These are phyloP conservation scores for Cyclostephanos invisitatus DNA, from an alignment of 108 stramenopile genomes.

Conservation along the genomic window DNA sequence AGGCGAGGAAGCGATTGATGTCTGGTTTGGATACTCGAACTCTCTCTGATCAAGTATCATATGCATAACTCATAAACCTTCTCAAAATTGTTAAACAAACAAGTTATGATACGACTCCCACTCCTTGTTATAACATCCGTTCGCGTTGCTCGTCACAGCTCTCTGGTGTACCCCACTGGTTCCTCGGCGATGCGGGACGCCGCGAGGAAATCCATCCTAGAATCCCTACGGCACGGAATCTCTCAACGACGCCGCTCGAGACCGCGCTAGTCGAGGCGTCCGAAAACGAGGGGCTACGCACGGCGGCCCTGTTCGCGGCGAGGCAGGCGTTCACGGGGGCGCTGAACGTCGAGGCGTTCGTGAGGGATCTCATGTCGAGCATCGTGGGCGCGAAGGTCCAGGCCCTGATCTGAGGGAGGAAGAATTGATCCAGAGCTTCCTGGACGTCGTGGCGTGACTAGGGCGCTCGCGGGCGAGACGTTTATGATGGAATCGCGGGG, in stretches of 20 bases:
- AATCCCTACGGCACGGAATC: conserved; percentile 22
- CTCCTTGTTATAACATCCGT: too few species aligned
- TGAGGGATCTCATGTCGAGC: conserved; percentile 29
- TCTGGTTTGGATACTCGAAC: too few species aligned
- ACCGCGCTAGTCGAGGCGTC: conserved; percentile 23
- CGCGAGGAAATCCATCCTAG: conserved; percentile 22
- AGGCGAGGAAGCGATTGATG: too few species aligned
- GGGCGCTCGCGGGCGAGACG: conserved; percentile 27
- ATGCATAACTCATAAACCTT: too few species aligned
- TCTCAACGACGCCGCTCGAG: conserved; percentile 26
- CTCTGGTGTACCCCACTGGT: too few species aligned
- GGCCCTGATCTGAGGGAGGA: conserved; percentile 28
- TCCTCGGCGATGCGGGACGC: conserved; percentile 20
- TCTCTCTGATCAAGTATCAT: too few species aligned
- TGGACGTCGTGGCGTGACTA: conserved; percentile 31
- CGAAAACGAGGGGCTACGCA: conserved; percentile 21
- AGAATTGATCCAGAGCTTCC: conserved; percentile 17
- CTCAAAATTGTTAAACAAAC: too few species aligned
- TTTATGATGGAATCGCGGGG: conserved; percentile 23
- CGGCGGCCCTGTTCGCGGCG: background rate
- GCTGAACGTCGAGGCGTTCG: conserved; percentile 29
- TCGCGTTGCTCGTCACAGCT: too few species aligned
- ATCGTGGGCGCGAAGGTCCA: conserved; percentile 29
- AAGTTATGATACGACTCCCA: too few species aligned
- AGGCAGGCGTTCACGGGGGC: conserved; percentile 24